Percentiles rank a stretch among this genome's conserved stretches.
Evolutionary conservation across 2,329 filamentous ascomycete genomes (phyloP).

Genomic region (Sporothrix curviconia): DNA sequence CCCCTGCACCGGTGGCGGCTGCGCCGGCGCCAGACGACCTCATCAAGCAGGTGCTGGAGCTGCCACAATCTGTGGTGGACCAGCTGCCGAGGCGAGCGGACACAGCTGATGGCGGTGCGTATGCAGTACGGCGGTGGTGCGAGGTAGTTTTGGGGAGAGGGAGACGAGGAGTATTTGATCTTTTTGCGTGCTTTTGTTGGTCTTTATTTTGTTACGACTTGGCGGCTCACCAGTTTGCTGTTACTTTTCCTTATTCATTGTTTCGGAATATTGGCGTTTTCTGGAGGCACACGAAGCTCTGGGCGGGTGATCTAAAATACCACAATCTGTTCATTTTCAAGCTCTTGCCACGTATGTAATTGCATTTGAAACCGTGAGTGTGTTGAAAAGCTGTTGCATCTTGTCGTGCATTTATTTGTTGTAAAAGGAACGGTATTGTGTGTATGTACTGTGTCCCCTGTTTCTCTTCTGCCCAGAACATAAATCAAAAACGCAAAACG

Average conservation of each 20-base stretch:
- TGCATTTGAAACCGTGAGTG: not conserved
- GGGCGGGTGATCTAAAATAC: not conserved
- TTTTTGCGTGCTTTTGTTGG: not conserved
- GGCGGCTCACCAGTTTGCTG: not conserved
- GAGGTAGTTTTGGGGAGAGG: slow-evolving; percentile 4
- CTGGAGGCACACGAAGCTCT: not conserved
- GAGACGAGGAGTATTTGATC: no score
- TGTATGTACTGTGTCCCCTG: no score
- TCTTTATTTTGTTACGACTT: not conserved
- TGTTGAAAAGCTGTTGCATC: no score
- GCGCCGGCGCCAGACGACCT: slow-evolving; percentile 55
- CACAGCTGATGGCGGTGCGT: slow-evolving; percentile 72
- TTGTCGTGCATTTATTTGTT: no score
- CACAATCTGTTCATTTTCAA: not conserved
- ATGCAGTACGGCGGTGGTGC: slow-evolving; percentile 19
- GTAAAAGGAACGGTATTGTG: no score
- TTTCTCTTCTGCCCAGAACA: no score
- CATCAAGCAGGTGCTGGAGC: slow-evolving; percentile 71
- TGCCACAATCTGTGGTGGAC: slow-evolving; percentile 76
- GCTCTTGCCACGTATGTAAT: not conserved
- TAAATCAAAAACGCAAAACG: no score
- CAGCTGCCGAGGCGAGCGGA: slow-evolving; percentile 65
- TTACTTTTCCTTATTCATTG: not conserved
- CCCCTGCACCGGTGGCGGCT: slow-evolving; percentile 23
- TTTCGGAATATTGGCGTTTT: not conserved